Evolutionary conservation across 441 rosid species (phyloP).

Genomic region (Aleurites moluccanus): DNA sequence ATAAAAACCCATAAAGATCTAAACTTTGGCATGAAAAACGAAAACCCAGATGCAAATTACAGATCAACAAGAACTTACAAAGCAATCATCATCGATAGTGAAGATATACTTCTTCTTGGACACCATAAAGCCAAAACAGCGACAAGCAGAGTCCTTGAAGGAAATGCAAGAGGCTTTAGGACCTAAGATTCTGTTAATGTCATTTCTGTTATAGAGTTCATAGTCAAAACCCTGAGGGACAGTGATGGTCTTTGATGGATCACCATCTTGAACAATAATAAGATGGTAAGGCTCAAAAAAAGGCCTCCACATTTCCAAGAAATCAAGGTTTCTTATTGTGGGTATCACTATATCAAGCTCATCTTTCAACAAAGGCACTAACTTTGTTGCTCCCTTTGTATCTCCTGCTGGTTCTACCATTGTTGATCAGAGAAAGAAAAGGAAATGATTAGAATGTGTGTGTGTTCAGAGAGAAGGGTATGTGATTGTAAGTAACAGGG

Average conservation of each 20-base stretch:
- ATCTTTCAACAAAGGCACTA: slow-evolving; percentile 56
- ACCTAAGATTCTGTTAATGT: slow-evolving; percentile 78
- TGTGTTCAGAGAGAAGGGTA: neutral
- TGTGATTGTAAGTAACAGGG: neutral
- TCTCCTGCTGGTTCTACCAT: slow-evolving; percentile 68
- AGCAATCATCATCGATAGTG: slow-evolving; percentile 97
- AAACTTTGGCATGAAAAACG: slow-evolving; percentile 2
- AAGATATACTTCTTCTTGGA: slow-evolving; percentile 94
- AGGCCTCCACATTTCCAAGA: slow-evolving; percentile 98
- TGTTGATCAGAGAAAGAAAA: neutral
- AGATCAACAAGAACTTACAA: slow-evolving; percentile 48
- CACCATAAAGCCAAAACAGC: slow-evolving; percentile 95
- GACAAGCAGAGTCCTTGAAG: slow-evolving; percentile 94
- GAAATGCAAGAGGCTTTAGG: slow-evolving; percentile 95
- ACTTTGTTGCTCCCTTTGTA: slow-evolving; percentile 27
- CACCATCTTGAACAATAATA: slow-evolving; percentile 96
- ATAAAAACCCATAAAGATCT: slow-evolving; percentile 10
- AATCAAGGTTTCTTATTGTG: slow-evolving; percentile 86
- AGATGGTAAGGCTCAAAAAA: slow-evolving; percentile 90
- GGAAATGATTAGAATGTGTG: neutral
- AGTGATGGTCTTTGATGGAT: slow-evolving; percentile 73
- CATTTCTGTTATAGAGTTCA: slow-evolving; percentile 87
- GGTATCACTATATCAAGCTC: slow-evolving; percentile 91
- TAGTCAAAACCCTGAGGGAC: slow-evolving; percentile 92
- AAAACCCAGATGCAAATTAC: slow-evolving; percentile 17